Base-by-base conservation (phyloP, 2,329 filamentous ascomycete genomes). In the Fusarium sp. region DNA sequence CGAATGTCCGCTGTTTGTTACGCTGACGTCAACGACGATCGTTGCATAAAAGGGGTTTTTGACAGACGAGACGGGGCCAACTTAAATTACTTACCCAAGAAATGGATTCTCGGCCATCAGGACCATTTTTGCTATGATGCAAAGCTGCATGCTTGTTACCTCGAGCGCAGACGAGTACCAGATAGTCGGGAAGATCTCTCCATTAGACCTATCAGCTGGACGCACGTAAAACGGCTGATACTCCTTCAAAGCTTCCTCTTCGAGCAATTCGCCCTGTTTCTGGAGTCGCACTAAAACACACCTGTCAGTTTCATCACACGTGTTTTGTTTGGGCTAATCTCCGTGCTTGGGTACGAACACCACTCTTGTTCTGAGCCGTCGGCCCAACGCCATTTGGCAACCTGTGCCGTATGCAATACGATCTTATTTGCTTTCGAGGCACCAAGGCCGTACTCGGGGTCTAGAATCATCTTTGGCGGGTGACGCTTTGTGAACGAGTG, bases 351-450 rank as follows among this genome's bases (percentile, higher is more conserved):
- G 22, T 19, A 71, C 80, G 71, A 59, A 81, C 79, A 56, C 78
- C 80, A 82, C 62, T 82, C 80, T n/a, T 69, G 60, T 21, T 78
- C 75, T 1, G 73, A 75, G 5, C 77, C 76, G 31, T 77, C 76
- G 3, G 78, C 79, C 80, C 79, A 81, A 19, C 79, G 79, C 80
- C 80, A 82, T 59, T 80, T 80, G 2, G 80, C 78, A 0, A 80
- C 77, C 26, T 81, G 79, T 11, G 80, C 80, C 9, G 80, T 81
- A 57, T 82, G 80, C 72, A 81, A 76, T 7, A 82, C 80, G 15
- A 80, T 77, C 61, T 79, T 79, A 68, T 82, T 82, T 3, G 79
- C 80, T 10, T 74, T 76, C 1, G 80, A 80, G 1, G 80, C 77
- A 3, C 72, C 75, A 6, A 75, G 72, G 46, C 79, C 80, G 22